Evolutionary conservation across 768 basidiomycete species (phyloP).

Genomic region (Dictyophora rubrovolvata): DNA sequence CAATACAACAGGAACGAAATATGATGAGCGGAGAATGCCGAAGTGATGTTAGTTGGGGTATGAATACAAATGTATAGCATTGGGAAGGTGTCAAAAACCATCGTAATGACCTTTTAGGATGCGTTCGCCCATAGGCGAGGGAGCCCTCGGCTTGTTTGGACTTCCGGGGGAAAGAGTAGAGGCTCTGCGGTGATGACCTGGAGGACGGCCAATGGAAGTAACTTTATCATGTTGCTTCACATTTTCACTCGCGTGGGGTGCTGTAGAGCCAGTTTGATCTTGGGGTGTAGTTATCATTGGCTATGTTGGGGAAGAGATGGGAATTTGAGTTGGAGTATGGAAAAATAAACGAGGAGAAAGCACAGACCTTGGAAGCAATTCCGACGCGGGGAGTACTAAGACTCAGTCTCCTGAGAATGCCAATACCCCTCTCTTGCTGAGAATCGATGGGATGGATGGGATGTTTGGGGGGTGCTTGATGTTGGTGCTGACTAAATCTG

Average conservation of each 20-base stretch:
- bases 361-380: slow-evolving; percentile 3
- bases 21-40: not conserved
- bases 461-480: slow-evolving; percentile 22
- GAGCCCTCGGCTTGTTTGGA: slow-evolving; percentile 36
- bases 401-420: slow-evolving; percentile 66
- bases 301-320: slow-evolving; percentile 10
- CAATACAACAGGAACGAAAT: too few species aligned
- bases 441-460: slow-evolving; percentile 31
- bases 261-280: slow-evolving; percentile 5
- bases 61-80: not conserved
- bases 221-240: not conserved
- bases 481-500: slow-evolving; percentile 16
- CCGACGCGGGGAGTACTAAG: slow-evolving; percentile 45
- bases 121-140: slow-evolving; percentile 85
- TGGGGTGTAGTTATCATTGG: slow-evolving; percentile 2
- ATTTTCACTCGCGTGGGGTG: slow-evolving; percentile 7
- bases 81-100: slow-evolving; percentile 49
- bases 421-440: slow-evolving; percentile 56
- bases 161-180: slow-evolving; percentile 36
- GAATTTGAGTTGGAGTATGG: slow-evolving; percentile 32
- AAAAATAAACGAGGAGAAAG: slow-evolving; percentile 24
- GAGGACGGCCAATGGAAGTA: slow-evolving; percentile 24
- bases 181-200: slow-evolving; percentile 41
- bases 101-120: slow-evolving; percentile 89
- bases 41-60: not conserved